Evolutionary conservation across 2,329 filamentous ascomycete genomes (phyloP).

Genomic region (Aspergillus ochraceus): DNA sequence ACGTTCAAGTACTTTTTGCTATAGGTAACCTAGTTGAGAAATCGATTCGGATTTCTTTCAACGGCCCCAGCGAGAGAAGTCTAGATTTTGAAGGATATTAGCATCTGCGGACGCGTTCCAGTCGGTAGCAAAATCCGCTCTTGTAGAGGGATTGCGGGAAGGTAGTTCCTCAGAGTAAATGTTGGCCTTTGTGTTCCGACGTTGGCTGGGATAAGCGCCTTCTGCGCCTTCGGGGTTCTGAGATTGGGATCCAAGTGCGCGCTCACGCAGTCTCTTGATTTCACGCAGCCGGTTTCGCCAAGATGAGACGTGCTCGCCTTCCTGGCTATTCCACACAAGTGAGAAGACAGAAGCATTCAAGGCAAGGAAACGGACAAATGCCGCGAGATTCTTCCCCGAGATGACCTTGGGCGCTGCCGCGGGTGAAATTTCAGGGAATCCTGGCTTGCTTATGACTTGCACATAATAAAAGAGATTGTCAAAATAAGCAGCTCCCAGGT

Average conservation of each 20-base stretch:
- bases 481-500: slow-evolving; percentile 30
- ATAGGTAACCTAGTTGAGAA: background rate
- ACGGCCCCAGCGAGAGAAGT: slow-evolving; percentile 45
- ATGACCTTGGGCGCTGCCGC: slow-evolving; percentile 88
- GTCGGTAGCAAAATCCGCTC: slow-evolving; percentile 36
- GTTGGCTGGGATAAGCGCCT: slow-evolving; percentile 33
- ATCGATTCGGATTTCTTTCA: slow-evolving; percentile 16
- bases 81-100: slow-evolving; percentile 41
- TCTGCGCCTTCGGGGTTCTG: slow-evolving; percentile 30
- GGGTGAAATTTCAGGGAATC: slow-evolving; percentile 88
- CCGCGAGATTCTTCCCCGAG: slow-evolving; percentile 75
- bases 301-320: slow-evolving; percentile 80
- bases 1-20: background rate
- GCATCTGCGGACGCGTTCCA: slow-evolving; percentile 39
- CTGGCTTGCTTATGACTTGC: slow-evolving; percentile 81
- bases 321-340: slow-evolving; percentile 75
- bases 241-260: slow-evolving; percentile 33
- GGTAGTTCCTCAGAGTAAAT: slow-evolving; percentile 37
- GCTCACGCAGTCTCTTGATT: slow-evolving; percentile 77
- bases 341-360: slow-evolving; percentile 94
- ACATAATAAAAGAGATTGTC: slow-evolving; percentile 74
- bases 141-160: slow-evolving; percentile 32
- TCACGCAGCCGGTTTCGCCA: slow-evolving; percentile 86
- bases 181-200: slow-evolving; percentile 40
- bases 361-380: slow-evolving; percentile 83